Base-by-base conservation (phyloP, 257 asterid species). In the Cynanchum wilfordii region DNA sequence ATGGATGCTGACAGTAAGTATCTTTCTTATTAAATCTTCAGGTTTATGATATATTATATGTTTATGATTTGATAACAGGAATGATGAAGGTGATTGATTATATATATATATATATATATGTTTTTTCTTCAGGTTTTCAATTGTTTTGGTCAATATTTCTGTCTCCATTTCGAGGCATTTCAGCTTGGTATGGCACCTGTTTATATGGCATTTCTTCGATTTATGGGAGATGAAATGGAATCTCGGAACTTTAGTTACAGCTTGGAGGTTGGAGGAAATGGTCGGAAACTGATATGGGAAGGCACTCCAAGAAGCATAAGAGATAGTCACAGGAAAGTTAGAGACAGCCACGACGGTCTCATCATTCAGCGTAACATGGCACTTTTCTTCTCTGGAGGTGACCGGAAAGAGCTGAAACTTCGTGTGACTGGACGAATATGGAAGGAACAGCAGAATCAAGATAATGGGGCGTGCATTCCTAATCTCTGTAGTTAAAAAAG, bases 1-100 rank as follows among this genome's bases (percentile, higher is more conserved):
- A 6, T 92, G 97, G 97, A 92, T 92, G 96, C 81, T 92, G 83
- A 92, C 97, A 50, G 97, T 91, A 71, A 86, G 96, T 85, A 70
- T 68, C 66, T 59, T 58, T 25, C 36, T 63, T 52, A 29, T 60
- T 24, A 19, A 47, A 56, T 13, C n/a, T 22, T 16, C 57, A 33
- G 38, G 38, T 33, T 33, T 33, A 33, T 33, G 38, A 33, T 33
- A 33, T 33, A 33, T 33, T 33, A 33, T 33, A 33, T 33, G 38
- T 33, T 33, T 33, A 33, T 33, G 38, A 33, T 33, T 33, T 33
- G 38, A 33, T 16, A n/a, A 27, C 51, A 63, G 40, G 73, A 16
- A 64, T 64, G 77, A 67, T 79, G 71, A 73, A 40, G 33, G 20
- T 44, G n/a, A 11, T 45, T n/a, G 5, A 33, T 0, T 33, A 33